Evolutionary conservation across 257 asterid genomes (phyloP).

Genomic region (Fraxinus excelsior): DNA sequence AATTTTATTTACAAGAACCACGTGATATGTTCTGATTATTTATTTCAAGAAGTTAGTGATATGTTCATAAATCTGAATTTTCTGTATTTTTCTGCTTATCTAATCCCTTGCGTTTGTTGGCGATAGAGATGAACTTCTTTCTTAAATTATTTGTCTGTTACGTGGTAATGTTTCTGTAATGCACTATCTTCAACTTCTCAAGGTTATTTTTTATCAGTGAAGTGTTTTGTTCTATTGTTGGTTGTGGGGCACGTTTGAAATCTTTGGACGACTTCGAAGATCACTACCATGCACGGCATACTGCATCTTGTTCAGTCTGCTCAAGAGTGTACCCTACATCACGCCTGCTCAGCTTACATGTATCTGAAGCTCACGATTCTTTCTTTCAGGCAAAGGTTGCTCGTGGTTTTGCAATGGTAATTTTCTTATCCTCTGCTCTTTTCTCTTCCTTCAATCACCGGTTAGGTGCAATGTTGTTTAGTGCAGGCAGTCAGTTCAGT

Average conservation of each 20-base stretch:
- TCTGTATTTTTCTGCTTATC: background rate
- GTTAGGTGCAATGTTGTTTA: background rate
- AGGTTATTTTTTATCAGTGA: conserved; percentile 38
- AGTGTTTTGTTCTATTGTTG: conserved; percentile 76
- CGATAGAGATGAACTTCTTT: background rate
- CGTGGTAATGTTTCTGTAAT: background rate
- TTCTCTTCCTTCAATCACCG: background rate
- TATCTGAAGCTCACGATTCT: conserved; percentile 95
- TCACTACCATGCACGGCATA: conserved; percentile 81
- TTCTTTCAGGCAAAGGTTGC: conserved; percentile 94
- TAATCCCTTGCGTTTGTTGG: background rate
- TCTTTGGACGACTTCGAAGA: conserved; percentile 84
- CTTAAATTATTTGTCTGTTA: background rate
- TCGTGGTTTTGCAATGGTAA: conserved; percentile 85
- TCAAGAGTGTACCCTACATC: conserved; percentile 89
- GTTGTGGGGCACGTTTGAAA: conserved; percentile 70
- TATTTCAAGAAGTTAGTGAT: background rate
- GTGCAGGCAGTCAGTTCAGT: background rate
- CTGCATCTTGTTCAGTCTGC: conserved; percentile 92
- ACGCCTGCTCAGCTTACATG: conserved; percentile 82
- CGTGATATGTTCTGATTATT: no score
- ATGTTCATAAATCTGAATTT: background rate
- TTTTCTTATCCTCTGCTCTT: conserved; percentile 4
- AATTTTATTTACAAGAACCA: background rate
- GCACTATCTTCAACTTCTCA: background rate